Conservation (phyloP, 2,329 filamentous ascomycete genomes). For the Kalaharituber pfeilii region DNA sequence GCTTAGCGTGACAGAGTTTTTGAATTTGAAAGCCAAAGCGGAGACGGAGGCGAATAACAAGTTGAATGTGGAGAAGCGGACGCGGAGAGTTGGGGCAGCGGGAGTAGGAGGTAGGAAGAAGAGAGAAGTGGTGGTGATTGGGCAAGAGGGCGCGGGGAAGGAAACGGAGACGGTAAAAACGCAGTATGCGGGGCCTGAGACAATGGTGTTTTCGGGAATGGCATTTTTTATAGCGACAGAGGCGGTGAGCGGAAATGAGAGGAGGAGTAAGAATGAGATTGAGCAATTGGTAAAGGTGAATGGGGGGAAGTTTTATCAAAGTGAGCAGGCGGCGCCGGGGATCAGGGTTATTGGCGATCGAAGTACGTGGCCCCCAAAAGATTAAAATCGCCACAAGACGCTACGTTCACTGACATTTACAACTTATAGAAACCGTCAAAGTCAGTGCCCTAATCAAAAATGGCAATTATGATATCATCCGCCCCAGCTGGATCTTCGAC, state of each 20-base stretch:
- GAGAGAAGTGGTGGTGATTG: slow-evolving; percentile 52
- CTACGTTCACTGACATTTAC: too few relatives aligned
- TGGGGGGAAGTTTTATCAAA: slow-evolving; percentile 64
- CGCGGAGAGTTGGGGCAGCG: slow-evolving; percentile 33
- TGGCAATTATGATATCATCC: slow-evolving; percentile 53
- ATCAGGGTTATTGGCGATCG: slow-evolving; percentile 68
- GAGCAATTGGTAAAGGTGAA: slow-evolving; percentile 68
- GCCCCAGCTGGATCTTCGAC: slow-evolving; percentile 68
- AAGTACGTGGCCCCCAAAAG: slow-evolving; percentile 28
- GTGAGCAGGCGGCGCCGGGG: slow-evolving; percentile 41
- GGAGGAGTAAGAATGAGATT: slow-evolving; percentile 63
- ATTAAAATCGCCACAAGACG: background rate
- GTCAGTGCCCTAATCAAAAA: slow-evolving; percentile 66
- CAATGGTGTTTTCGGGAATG: slow-evolving; percentile 54
- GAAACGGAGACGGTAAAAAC: background rate
- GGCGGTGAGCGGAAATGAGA: slow-evolving; percentile 56
- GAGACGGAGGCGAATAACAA: slow-evolving; percentile 56
- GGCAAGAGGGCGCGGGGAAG: slow-evolving; percentile 35
- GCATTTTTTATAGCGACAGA: slow-evolving; percentile 46
- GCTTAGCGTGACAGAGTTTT: slow-evolving; percentile 60
- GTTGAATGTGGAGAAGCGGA: slow-evolving; percentile 50
- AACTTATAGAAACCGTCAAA: slow-evolving; percentile 50
- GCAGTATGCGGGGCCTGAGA: slow-evolving; percentile 38
- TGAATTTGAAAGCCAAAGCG: slow-evolving; percentile 50
- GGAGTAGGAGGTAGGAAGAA: slow-evolving; percentile 42